phyloP scores from a whole-genome alignment of 148 eudicot genomes.

The Fagopyrum esculentum region DNA sequence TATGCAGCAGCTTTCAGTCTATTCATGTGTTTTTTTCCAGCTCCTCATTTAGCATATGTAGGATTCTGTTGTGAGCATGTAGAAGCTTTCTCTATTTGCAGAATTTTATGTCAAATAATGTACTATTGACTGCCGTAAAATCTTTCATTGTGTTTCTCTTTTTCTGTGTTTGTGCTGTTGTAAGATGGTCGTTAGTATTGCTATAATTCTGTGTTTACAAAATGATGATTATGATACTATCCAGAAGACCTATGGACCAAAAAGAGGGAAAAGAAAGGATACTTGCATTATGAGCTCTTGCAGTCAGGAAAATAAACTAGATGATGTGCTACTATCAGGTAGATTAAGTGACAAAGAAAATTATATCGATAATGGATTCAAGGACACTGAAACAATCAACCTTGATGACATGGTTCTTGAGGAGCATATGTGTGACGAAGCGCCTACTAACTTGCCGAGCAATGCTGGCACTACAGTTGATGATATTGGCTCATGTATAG shows the following conservation, averaged over 20 bases:
- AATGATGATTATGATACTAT: conserved; percentile 13
- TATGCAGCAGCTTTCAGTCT: neutral
- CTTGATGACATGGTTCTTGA: conserved; percentile 19
- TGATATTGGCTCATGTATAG: conserved; percentile 14
- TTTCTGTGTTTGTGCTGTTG: neutral
- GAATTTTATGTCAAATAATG: neutral
- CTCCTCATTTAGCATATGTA: neutral
- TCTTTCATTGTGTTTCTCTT: neutral
- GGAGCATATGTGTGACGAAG: conserved; percentile 16
- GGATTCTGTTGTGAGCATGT: neutral
- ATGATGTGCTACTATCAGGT: conserved; percentile 22
- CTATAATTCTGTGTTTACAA: neutral
- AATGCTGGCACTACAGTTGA: conserved; percentile 14
- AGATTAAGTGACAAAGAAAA: conserved; percentile 26
- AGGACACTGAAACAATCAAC: conserved; percentile 27
- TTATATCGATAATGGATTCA: conserved; percentile 19
- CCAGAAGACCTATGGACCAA: conserved; percentile 34
- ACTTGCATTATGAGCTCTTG: conserved; percentile 18
- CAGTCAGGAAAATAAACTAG: conserved; percentile 23
- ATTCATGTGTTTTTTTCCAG: neutral
- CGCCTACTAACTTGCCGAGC: conserved; percentile 16
- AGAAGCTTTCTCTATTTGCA: neutral
- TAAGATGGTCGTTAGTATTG: conserved; percentile 8
- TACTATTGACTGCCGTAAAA: neutral
- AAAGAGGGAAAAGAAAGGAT: conserved; percentile 41